These are phyloP conservation scores for Ganoderma sp. DNA, from an alignment of 1,284 basidiomycete genomes.

Conservation along the genomic window DNA sequence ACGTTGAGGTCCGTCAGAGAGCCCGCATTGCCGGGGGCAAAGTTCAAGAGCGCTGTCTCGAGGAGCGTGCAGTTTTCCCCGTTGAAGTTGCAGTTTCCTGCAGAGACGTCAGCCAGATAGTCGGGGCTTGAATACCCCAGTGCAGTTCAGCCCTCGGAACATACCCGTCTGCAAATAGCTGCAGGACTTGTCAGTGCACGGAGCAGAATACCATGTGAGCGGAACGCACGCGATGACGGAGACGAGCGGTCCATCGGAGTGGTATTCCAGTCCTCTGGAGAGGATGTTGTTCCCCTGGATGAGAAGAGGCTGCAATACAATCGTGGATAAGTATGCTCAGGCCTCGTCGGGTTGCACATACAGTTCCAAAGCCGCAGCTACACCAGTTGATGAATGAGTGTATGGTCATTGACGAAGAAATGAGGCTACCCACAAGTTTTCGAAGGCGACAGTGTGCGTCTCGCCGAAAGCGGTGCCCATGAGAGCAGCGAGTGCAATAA, in stretches of 20 bases:
- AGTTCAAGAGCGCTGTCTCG: constrained; percentile 52
- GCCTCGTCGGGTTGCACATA: constrained; percentile 19
- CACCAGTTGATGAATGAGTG: not conserved
- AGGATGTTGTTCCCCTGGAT: constrained; percentile 41
- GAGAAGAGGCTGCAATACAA: constrained; percentile 39
- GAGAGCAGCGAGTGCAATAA: constrained; percentile 35
- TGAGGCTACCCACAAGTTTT: constrained; percentile 42
- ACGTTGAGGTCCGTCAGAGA: constrained; percentile 51
- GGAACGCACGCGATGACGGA: constrained; percentile 45
- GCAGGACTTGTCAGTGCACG: not conserved
- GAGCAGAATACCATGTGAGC: not conserved
- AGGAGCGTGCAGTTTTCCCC: constrained; percentile 51
- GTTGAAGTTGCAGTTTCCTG: constrained; percentile 45
- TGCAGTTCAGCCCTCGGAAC: not conserved
- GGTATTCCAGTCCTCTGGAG: constrained; percentile 44
- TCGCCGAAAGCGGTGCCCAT: constrained; percentile 42
- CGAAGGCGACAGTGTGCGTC: constrained; percentile 44
- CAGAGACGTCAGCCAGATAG: not conserved
- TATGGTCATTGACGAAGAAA: constrained; percentile 6
- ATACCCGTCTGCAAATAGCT: constrained; percentile 42
- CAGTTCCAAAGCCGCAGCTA: constrained; percentile 47
- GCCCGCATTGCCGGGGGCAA: constrained; percentile 46
- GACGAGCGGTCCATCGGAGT: constrained; percentile 36
- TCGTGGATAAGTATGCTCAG: not conserved
- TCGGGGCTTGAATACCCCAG: too few relatives aligned